A percentile compares a stretch with the other conserved stretches of the same genome.
Evolutionary conservation across 345 rosid genomes (phyloP).

Genomic region (Pugionium cornutum): DNA sequence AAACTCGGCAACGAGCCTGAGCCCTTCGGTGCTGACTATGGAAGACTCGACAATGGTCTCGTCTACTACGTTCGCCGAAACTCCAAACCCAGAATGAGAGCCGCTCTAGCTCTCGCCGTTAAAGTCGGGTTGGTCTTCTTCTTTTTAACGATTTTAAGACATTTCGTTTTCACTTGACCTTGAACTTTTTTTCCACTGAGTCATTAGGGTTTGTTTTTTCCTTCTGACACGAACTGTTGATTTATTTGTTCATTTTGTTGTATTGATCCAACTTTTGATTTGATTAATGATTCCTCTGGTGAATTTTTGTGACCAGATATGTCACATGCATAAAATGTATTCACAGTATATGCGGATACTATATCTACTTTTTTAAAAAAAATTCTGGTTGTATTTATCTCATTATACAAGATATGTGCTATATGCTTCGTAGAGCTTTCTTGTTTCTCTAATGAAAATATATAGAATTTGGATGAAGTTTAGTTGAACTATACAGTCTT

Average conservation of each 20-base stretch:
- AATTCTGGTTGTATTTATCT: too few relatives aligned
- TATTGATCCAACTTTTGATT: conserved; percentile 33
- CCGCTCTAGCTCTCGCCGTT: conserved; percentile 85
- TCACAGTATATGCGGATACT: neutral
- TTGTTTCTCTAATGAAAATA: neutral
- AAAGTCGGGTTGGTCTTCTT: conserved; percentile 64
- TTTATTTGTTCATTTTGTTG: neutral
- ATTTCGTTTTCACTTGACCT: conserved; percentile 1
- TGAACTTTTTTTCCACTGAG: too few relatives aligned
- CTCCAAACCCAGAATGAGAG: conserved; percentile 86
- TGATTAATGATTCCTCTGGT: conserved; percentile 6
- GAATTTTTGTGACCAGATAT: neutral
- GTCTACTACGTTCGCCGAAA: conserved; percentile 80
- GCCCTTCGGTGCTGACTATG: conserved; percentile 72
- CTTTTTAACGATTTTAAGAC: conserved; percentile 1
- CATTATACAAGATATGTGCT: too few relatives aligned
- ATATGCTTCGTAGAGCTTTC: too few relatives aligned
- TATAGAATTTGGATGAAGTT: conserved; percentile 2
- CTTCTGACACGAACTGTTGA: conserved; percentile 20
- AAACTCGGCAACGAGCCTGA: conserved; percentile 56
- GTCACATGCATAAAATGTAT: conserved; percentile 19
- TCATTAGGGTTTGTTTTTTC: neutral
- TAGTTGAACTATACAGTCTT: conserved; percentile 14
- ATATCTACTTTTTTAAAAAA: too few relatives aligned
- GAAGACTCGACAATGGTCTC: conserved; percentile 83